Evolutionary conservation across 345 rosid species (phyloP).

Genomic region (Ceriops zippeliana): DNA sequence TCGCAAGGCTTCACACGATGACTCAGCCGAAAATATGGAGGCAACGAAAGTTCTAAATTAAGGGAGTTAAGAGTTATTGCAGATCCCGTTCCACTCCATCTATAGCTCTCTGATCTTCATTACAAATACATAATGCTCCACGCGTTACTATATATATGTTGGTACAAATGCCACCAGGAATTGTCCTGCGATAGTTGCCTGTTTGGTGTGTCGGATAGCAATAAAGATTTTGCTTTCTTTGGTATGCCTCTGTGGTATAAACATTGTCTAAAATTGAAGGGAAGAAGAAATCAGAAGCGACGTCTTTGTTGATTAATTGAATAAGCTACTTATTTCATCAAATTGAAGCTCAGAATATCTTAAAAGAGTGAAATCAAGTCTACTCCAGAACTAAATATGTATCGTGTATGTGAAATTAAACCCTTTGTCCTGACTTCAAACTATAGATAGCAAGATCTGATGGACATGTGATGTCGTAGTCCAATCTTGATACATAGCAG

Average conservation of each 20-base stretch:
- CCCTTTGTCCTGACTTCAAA: too few species aligned
- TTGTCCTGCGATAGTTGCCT: neutral
- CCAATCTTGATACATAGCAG: too few species aligned
- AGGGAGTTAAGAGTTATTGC: neutral
- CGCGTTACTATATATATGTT: too few species aligned
- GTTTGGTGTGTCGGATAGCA: neutral
- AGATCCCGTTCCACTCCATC: neutral
- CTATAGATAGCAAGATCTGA: too few species aligned
- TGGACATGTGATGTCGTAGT: too few species aligned
- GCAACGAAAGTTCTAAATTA: slow-evolving; percentile 1
- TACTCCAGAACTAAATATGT: neutral
- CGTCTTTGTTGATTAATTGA: too few species aligned
- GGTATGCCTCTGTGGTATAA: too few species aligned
- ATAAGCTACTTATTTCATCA: too few species aligned
- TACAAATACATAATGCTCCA: neutral
- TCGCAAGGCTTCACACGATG: neutral
- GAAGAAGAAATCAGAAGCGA: too few species aligned
- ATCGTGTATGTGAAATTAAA: neutral
- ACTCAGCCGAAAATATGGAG: neutral
- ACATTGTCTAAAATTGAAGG: too few species aligned
- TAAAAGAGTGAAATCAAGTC: neutral
- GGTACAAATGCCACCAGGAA: neutral
- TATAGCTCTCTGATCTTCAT: neutral
- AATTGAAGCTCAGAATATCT: neutral
- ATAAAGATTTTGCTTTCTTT: too few species aligned